Percentiles rank a stretch among this genome's conserved stretches.
These are phyloP conservation scores for Saccharomycopsis fodiens DNA, from an alignment of 805 yeast species.

Conservation along the genomic window DNA sequence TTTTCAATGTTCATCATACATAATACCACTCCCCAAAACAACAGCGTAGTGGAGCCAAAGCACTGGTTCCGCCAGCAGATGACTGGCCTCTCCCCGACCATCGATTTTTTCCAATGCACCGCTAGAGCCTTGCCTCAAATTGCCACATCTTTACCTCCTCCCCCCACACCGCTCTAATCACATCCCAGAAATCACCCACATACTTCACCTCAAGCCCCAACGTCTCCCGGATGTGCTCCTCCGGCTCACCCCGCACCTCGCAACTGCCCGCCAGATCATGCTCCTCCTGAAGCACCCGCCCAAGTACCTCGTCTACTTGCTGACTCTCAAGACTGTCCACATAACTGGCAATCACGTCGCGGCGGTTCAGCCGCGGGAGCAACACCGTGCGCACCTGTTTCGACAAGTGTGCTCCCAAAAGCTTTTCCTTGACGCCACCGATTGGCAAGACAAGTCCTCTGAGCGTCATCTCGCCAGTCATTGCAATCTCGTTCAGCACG, in stretches of 20 bases:
- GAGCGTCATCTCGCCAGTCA: conserved; percentile 83
- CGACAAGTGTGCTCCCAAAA: conserved; percentile 71
- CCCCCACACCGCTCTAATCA: conserved; percentile 63
- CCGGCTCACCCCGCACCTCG: conserved; percentile 36
- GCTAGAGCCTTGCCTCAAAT: too few relatives aligned
- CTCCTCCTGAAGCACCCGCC: conserved; percentile 21
- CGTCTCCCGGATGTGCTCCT: conserved; percentile 41
- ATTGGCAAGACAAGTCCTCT: conserved; percentile 74
- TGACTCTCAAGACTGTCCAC: conserved; percentile 25
- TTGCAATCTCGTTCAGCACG: conserved; percentile 47
- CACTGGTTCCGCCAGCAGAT: too few relatives aligned
- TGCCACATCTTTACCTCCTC: conserved; percentile 24
- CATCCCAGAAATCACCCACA: conserved; percentile 76
- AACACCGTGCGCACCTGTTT: conserved; percentile 50
- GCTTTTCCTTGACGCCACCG: conserved; percentile 74
- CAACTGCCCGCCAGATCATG: background rate
- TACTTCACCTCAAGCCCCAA: conserved; percentile 54
- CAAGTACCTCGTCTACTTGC: conserved; percentile 23
- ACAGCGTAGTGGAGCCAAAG: too few relatives aligned
- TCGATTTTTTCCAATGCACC: too few relatives aligned
- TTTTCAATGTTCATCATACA: too few relatives aligned
- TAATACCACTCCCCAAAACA: too few relatives aligned
- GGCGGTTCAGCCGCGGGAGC: conserved; percentile 62
- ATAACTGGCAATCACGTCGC: conserved; percentile 58
- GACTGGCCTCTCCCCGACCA: too few relatives aligned